Evolutionary conservation across 2,329 filamentous ascomycete genomes (phyloP).

Genomic region (Chaetomium globosum): DNA sequence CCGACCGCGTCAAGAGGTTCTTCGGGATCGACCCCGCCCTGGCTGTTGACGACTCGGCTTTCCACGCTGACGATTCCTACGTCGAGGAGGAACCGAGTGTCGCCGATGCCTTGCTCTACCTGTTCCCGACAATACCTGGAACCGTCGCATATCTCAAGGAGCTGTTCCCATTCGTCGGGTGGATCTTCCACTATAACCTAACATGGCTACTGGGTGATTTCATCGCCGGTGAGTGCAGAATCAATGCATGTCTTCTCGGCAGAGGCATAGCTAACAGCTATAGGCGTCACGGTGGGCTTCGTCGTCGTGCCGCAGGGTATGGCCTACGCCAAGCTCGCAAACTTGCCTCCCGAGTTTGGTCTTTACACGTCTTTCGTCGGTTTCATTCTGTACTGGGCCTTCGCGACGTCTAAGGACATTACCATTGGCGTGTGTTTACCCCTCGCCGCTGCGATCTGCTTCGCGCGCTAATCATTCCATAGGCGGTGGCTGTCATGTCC

Average conservation of each 20-base stretch:
- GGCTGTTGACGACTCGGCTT: constrained; percentile 29
- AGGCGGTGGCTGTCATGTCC: constrained; percentile 95
- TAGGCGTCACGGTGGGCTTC: constrained; percentile 58
- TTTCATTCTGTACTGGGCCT: constrained; percentile 94
- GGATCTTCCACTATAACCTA: constrained; percentile 85
- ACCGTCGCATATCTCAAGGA: constrained; percentile 30
- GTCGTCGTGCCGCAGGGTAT: constrained; percentile 93
- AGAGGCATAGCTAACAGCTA: constrained; percentile 14
- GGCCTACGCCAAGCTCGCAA: constrained; percentile 86
- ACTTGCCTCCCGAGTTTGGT: constrained; percentile 77
- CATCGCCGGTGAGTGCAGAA: constrained; percentile 68
- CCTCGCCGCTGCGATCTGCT: constrained; percentile 12
- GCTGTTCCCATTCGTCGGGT: constrained; percentile 85
- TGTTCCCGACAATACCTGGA: constrained; percentile 30
- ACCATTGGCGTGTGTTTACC: constrained; percentile 78
- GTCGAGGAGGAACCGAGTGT: constrained; percentile 34
- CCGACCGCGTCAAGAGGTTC: constrained; percentile 34
- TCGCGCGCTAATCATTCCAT: constrained; percentile 27
- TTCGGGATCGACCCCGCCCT: constrained; percentile 35
- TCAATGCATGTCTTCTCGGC: background rate
- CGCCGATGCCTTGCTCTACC: constrained; percentile 26
- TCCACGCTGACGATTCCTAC: constrained; percentile 32
- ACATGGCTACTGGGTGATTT: constrained; percentile 89
- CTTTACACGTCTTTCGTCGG: constrained; percentile 97
- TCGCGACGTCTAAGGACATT: constrained; percentile 97